A percentile compares a stretch with the other conserved stretches of the same genome.
phyloP scores from a whole-genome alignment of 192 early-diverging fungal genomes.

The Mortierella antarctica region DNA sequence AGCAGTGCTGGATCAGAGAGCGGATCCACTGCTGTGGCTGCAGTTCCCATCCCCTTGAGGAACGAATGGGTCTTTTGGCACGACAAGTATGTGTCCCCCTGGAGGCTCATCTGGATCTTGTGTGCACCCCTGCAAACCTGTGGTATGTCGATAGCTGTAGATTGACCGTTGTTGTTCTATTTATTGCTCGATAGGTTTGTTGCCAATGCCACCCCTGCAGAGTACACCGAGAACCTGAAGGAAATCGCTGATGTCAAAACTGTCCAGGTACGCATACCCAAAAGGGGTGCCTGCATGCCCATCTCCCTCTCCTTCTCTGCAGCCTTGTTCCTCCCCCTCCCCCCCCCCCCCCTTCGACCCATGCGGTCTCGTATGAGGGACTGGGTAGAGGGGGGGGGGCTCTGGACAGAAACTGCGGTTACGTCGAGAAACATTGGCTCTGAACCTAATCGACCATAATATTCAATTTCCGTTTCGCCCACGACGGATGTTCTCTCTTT shows the following conservation, averaged over 20 bases:
- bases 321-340: no score
- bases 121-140: not conserved
- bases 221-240: conserved; percentile 60
- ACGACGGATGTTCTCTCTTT: not conserved
- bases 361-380: no score
- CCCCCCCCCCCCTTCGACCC: no score
- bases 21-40: conserved; percentile 23
- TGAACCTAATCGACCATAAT: no score
- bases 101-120: not conserved
- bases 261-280: conserved; percentile 52
- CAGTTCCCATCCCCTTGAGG: conserved; percentile 41
- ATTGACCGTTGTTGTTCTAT: not conserved
- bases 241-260: conserved; percentile 58
- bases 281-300: not conserved
- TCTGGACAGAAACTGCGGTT: no score
- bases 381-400: no score
- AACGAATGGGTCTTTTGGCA: conserved; percentile 58
- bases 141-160: not conserved
- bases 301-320: not conserved
- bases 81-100: conserved; percentile 46
- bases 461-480: conserved; percentile 2
- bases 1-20: conserved; percentile 27
- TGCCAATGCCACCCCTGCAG: conserved; percentile 57
- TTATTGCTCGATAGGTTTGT: conserved; percentile 39
- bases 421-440: not conserved